Base-by-base conservation (phyloP, 1,284 basidiomycete species). In the Sporisorium scitamineum region DNA sequence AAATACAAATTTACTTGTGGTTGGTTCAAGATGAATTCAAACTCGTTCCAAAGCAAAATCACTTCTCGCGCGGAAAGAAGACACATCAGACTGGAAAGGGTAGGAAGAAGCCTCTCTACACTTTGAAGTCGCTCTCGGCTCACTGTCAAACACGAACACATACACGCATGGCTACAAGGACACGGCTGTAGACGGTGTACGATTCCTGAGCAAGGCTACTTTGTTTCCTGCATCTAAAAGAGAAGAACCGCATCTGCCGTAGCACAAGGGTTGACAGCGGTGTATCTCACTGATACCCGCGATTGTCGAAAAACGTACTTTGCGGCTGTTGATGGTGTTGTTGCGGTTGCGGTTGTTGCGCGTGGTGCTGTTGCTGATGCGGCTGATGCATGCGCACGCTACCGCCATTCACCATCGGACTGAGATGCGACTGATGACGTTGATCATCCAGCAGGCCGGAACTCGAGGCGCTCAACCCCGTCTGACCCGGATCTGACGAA, bases 381-480 rank as follows among this genome's bases (percentile, higher is more conserved):
- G 58, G 61, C 14, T 45, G 66, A 32, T 74, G 66, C 66, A 74
- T 69, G 4, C 73, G 54, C 16, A 76, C 64, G n/a, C 55, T 63
- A 5, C 68, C 68, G 3, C 71, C 66, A 24, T 76, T 70, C 11
- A 76, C 61, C 41, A 75, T 50, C 16, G 72, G 72, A 22, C 67
- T 70, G 31, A 76, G 47, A 48, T 76, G 73, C 51, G 73, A 76
- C 27, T 67, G 68, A 39, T 76, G 73, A 4, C 68, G 29, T 22
- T 61, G 56, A 22, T 70, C 68, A 32, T 70, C 73, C 54, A 76
- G 22, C 58, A 76, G 26, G 0, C 64, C 64, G 16, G 73, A 70
- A 7, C 44, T 48, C 6, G 63, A 67, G 3, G 68, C 57, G 26
- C 64, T 55, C 22, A 76, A 34, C 11, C 71, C 66, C 1, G 58